Percentiles rank a stretch among this genome's conserved stretches.
Conservation (phyloP, 2,329 filamentous ascomycete genomes). For the Cladorrhinum sp. region DNA sequence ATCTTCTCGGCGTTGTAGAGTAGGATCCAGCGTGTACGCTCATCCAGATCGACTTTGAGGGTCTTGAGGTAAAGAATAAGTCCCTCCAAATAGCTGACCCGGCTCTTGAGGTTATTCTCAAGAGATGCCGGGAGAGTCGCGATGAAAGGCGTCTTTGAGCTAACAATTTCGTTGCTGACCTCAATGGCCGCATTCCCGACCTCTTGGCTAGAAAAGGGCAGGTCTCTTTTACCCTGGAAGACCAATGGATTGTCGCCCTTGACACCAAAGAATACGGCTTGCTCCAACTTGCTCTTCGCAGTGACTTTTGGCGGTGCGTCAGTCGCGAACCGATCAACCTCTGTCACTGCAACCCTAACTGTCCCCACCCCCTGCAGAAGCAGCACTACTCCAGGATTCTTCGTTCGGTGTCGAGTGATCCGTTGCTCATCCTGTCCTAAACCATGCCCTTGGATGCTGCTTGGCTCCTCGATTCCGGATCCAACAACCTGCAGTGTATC, state of each 20-base stretch:
- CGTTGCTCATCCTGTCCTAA: conserved; percentile 44
- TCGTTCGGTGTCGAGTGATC: conserved; percentile 52
- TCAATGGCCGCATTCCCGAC: conserved; percentile 72
- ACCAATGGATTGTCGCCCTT: conserved; percentile 83
- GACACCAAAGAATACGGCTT: conserved; percentile 88
- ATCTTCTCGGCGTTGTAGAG: conserved; percentile 91
- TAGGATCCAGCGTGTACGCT: conserved; percentile 70
- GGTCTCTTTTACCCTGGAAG: conserved; percentile 66
- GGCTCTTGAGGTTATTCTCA: conserved; percentile 73
- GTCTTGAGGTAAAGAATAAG: conserved; percentile 69
- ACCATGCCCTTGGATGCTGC: conserved; percentile 32
- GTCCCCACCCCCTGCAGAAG: conserved; percentile 62
- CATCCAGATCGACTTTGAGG: conserved; percentile 64
- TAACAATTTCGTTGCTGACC: conserved; percentile 78
- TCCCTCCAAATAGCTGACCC: conserved; percentile 70
- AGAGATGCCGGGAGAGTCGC: conserved; percentile 70
- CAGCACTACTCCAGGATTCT: conserved; percentile 60
- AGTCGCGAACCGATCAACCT: conserved; percentile 58
- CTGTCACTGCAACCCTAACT: conserved; percentile 56
- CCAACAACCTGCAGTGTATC: conserved; percentile 61
- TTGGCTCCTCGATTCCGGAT: conserved; percentile 62
- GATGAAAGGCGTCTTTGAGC: conserved; percentile 72
- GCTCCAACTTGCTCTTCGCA: conserved; percentile 85
- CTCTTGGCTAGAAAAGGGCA: conserved; percentile 66
- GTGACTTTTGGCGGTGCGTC: conserved; percentile 62